Conservation (phyloP, 805 yeast species). For the Cyberlindnera maclurae region DNA sequence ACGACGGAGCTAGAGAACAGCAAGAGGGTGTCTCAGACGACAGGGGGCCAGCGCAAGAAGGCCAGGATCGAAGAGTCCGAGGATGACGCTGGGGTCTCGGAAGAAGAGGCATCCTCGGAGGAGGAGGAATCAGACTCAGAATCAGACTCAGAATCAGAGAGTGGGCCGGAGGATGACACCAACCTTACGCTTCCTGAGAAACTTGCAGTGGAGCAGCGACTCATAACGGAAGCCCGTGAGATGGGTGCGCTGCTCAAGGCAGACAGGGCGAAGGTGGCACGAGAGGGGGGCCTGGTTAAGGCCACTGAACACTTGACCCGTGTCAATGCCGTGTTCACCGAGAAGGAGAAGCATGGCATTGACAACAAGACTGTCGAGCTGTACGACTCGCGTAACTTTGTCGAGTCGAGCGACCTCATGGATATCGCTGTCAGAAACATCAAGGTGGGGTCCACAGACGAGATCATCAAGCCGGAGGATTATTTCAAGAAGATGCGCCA, state of each 20-base stretch:
- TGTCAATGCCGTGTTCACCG: constrained; percentile 41
- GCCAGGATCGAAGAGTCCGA: not conserved
- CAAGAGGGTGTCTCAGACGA: not conserved
- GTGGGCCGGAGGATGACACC: constrained; percentile 1
- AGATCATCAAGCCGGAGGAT: constrained; percentile 41
- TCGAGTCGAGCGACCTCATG: constrained; percentile 53
- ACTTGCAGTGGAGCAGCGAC: constrained; percentile 20
- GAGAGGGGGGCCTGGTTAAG: constrained; percentile 48
- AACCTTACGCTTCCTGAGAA: constrained; percentile 1
- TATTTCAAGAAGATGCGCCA: constrained; percentile 33
- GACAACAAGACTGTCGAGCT: constrained; percentile 39
- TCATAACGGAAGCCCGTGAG: constrained; percentile 27
- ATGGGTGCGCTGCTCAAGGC: constrained; percentile 23
- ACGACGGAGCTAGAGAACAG: not conserved
- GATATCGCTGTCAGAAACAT: constrained; percentile 57
- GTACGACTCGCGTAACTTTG: constrained; percentile 58
- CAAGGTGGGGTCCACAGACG: constrained; percentile 48
- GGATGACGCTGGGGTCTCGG: constrained; percentile 1
- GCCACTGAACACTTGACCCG: constrained; percentile 38
- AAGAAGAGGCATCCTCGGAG: constrained; percentile 3
- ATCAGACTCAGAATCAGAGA: no score
- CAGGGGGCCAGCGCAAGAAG: not conserved
- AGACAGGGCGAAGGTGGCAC: constrained; percentile 44
- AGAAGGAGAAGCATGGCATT: constrained; percentile 31
- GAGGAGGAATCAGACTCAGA: constrained; percentile 7